Base-by-base conservation (phyloP, 306 rosid species). In the Quercus alba region DNA sequence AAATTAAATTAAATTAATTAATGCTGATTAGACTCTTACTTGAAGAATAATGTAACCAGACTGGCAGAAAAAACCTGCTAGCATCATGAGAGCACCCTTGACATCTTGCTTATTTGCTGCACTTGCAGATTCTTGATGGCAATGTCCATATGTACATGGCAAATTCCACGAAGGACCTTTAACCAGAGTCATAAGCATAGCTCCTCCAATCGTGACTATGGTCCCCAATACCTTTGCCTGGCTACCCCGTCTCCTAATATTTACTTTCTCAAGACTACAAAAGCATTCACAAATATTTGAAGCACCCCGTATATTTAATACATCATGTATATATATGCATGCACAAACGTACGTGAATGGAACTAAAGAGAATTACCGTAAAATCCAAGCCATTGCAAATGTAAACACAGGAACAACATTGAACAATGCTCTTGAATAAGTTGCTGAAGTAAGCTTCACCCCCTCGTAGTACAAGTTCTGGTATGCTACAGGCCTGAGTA, bases 311-410 rank as follows among this genome's bases (percentile, higher is more conserved):
- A 41, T 41, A 41, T 41, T 7, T 41, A 41, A 41, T 41, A 41
- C 11, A 41, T 41, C 46, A 8, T 41, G 46, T 41, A 8, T 49
- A 41, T 41, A 7, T 38, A 41, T 41, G 46, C 46, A 41, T 41
- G 46, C 46, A 41, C 11, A 41, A 41, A 41, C 46, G 46, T 41
- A 41, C 46, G 46, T 5, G 59, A 9, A n/a, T 20, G 20, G 19
- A 5, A 3, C 59, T 4, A 26, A 11, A 44, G 66, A 57, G 54
- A 35, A 38, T 66, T 73, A 81, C 88, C 74, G 64, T 1, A 70
- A 41, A 73, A 77, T n/a, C 90, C 92, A 90, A 75, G 92, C 94
- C 90, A 88, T 56, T 56, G 87, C 5, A 46, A 90, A 90, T 23
- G 89, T 81, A 19, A 87, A 75, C 49, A 85, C 91, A 46, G 92